A percentile compares a stretch with the other conserved stretches of the same genome.
Conservation (phyloP, 2,329 filamentous ascomycete species). For the Xylaria sp. region DNA sequence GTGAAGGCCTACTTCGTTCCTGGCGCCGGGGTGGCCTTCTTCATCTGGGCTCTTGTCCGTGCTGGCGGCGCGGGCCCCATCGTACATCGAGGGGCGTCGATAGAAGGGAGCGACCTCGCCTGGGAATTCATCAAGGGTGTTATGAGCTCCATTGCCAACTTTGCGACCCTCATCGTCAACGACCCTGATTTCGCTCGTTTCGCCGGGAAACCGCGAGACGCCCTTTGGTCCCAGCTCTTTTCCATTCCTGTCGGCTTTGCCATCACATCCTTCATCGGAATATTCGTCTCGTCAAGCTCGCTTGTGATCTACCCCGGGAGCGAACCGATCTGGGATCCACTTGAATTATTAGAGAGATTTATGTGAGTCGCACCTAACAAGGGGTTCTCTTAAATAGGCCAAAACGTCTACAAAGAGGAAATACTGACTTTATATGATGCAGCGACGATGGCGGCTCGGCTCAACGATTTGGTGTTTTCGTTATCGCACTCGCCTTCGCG, state of each 20-base stretch:
- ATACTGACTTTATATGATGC: neutral
- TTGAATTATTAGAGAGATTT: slow-evolving; percentile 67
- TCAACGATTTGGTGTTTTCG: slow-evolving; percentile 74
- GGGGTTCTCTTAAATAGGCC: neutral
- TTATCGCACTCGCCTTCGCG: slow-evolving; percentile 71
- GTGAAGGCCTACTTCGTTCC: slow-evolving; percentile 87
- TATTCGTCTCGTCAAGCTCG: slow-evolving; percentile 75
- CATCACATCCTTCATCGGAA: slow-evolving; percentile 82
- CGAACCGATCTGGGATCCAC: slow-evolving; percentile 73
- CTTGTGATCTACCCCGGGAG: slow-evolving; percentile 65
- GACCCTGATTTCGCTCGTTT: slow-evolving; percentile 87
- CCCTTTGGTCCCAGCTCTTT: slow-evolving; percentile 78
- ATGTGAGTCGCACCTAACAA: slow-evolving; percentile 39
- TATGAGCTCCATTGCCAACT: slow-evolving; percentile 90
- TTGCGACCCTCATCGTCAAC: slow-evolving; percentile 82
- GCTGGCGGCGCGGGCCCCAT: slow-evolving; percentile 85
- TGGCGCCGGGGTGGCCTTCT: slow-evolving; percentile 79
- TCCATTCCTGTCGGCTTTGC: slow-evolving; percentile 74
- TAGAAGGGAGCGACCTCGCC: slow-evolving; percentile 68
- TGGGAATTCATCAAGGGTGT: slow-evolving; percentile 86
- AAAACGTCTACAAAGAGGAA: neutral
- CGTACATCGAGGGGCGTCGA: slow-evolving; percentile 65
- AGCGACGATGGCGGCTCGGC: slow-evolving; percentile 64
- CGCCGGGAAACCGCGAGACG: slow-evolving; percentile 73
- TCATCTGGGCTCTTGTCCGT: slow-evolving; percentile 82